phyloP scores from a whole-genome alignment of 257 asterid genomes.

The Solanum pennellii region DNA sequence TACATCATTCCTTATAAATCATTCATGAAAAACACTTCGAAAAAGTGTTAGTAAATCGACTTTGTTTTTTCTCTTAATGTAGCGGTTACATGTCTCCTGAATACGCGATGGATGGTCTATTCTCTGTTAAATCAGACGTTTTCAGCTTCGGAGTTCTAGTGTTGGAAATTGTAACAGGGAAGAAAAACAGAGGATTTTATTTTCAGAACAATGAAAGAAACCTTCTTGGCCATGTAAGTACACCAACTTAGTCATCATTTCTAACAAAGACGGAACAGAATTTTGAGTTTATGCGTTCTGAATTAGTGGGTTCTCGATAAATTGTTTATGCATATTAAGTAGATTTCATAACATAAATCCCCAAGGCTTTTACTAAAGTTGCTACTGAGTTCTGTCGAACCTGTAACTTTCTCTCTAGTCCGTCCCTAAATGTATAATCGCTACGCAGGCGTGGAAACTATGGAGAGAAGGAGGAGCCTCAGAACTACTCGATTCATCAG shows the following conservation, averaged over 20 bases:
- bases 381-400: not conserved
- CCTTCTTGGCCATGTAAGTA: slow-evolving; percentile 40
- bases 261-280: not conserved
- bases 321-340: not conserved
- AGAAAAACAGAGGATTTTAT: slow-evolving; percentile 30
- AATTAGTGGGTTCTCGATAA: not conserved
- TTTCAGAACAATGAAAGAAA: slow-evolving; percentile 15
- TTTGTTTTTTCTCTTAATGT: not conserved
- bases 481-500: slow-evolving; percentile 17
- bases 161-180: slow-evolving; percentile 33
- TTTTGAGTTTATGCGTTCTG: not conserved
- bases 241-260: not conserved
- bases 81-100: slow-evolving; percentile 54
- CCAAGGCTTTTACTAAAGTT: not conserved
- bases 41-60: not conserved
- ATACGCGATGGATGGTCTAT: slow-evolving; percentile 39
- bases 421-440: not conserved
- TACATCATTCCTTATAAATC: not conserved
- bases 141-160: slow-evolving; percentile 44
- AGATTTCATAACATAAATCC: not conserved
- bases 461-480: slow-evolving; percentile 24
- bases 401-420: not conserved
- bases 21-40: not conserved
- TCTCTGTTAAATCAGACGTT: slow-evolving; percentile 44
- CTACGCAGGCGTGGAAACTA: slow-evolving; percentile 29